phyloP scores from a whole-genome alignment of 1,284 basidiomycete genomes.

The Microbotryum intermedium region DNA sequence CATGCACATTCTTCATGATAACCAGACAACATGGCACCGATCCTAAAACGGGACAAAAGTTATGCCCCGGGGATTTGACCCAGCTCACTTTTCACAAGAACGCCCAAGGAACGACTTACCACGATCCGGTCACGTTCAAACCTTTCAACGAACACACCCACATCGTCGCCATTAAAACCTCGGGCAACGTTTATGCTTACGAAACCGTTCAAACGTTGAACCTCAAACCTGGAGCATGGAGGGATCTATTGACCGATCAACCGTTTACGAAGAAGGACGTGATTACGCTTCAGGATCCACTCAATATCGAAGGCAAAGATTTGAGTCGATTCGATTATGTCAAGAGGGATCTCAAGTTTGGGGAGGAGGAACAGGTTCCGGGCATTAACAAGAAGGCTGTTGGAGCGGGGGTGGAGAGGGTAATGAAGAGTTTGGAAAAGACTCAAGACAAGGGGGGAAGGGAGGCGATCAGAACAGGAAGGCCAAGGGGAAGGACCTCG shows the following conservation, averaged over 20 bases:
- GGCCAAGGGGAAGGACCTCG: neutral
- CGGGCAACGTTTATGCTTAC: constrained; percentile 78
- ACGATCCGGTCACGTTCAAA: constrained; percentile 42
- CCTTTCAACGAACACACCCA: constrained; percentile 47
- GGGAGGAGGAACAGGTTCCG: neutral
- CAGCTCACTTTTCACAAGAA: constrained; percentile 70
- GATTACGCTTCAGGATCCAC: constrained; percentile 54
- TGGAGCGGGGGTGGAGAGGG: neutral
- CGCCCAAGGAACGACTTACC: constrained; percentile 33
- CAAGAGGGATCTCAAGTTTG: constrained; percentile 35
- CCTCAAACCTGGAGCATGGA: constrained; percentile 58
- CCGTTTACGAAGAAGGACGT: constrained; percentile 79
- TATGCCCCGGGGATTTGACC: constrained; percentile 71
- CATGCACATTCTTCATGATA: neutral
- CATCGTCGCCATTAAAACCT: constrained; percentile 40
- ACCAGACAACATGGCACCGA: constrained; percentile 39
- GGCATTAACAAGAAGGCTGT: neutral
- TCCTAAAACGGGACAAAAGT: constrained; percentile 75
- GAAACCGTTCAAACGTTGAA: constrained; percentile 58
- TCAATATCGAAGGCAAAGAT: constrained; percentile 36
- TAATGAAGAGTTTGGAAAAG: neutral
- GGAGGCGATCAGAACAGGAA: neutral
- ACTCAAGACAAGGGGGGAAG: too few species aligned
- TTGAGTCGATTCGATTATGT: constrained; percentile 36
- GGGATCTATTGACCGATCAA: constrained; percentile 75